These are phyloP conservation scores for Auricularia sp. DNA, from an alignment of 768 basidiomycete genomes.

Conservation along the genomic window DNA sequence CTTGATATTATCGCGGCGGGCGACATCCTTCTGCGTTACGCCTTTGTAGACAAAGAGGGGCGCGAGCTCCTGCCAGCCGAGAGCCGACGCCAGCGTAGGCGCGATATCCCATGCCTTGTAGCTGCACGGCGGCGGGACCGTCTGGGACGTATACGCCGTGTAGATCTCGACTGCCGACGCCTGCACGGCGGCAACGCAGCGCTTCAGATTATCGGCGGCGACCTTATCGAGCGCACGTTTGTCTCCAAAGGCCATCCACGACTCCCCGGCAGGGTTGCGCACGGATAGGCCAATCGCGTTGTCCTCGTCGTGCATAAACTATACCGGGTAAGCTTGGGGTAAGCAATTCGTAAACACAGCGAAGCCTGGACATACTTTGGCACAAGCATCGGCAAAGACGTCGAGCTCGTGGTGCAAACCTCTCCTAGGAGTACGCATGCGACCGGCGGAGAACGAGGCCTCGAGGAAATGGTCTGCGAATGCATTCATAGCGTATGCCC, in stretches of 20 bases:
- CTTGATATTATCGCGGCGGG: conserved; percentile 5
- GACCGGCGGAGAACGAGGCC: no score
- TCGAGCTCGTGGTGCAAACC: no score
- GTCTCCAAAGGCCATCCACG: conserved; percentile 9
- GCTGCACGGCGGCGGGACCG: background rate
- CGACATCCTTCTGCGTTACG: background rate
- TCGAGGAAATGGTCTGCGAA: conserved; percentile 3
- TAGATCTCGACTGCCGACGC: conserved; percentile 12
- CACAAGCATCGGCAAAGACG: no score
- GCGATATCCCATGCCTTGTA: conserved; percentile 9
- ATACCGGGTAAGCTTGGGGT: background rate
- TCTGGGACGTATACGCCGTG: conserved; percentile 3
- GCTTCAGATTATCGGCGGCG: conserved; percentile 4
- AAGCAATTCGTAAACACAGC: background rate
- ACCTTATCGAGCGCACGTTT: conserved; percentile 8
- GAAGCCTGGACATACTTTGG: no score
- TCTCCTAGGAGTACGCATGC: no score
- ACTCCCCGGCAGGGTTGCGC: conserved; percentile 3
- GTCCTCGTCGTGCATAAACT: conserved; percentile 15
- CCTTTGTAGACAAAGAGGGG: conserved; percentile 6
- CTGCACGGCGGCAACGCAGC: conserved; percentile 11
- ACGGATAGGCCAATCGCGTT: conserved; percentile 11
- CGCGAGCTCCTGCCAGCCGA: conserved; percentile 6
- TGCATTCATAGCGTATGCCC: conserved; percentile 5
- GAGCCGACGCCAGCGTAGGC: conserved; percentile 10